phyloP scores from a whole-genome alignment of 352 stramenopile species.

The Phytophthora pinifolia region DNA sequence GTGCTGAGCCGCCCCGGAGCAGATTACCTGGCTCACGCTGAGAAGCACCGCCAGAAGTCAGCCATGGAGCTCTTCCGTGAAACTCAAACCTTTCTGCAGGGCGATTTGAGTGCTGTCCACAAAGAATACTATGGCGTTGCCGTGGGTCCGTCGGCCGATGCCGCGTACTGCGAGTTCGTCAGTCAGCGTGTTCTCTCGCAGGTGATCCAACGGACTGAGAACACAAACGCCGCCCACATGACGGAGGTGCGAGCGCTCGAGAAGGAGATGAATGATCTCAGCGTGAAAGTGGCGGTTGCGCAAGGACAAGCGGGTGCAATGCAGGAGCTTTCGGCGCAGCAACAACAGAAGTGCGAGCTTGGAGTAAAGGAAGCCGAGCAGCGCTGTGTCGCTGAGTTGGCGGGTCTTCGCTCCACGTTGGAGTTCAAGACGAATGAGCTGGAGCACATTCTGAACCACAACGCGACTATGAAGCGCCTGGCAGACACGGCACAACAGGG shows the following conservation, averaged over 20 bases:
- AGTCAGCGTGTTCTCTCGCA: constrained; percentile 70
- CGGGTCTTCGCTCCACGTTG: constrained; percentile 61
- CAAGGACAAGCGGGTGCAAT: constrained; percentile 82
- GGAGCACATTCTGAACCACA: constrained; percentile 87
- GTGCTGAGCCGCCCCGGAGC: constrained; percentile 39
- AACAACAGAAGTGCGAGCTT: constrained; percentile 78
- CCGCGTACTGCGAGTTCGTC: constrained; percentile 85
- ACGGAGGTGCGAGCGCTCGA: constrained; percentile 74
- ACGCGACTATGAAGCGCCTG: constrained; percentile 84
- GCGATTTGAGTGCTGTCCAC: constrained; percentile 50
- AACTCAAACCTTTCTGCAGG: constrained; percentile 62
- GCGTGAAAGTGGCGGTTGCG: constrained; percentile 77
- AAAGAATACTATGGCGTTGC: constrained; percentile 62
- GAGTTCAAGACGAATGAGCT: constrained; percentile 89
- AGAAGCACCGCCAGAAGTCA: constrained; percentile 50
- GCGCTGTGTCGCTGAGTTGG: constrained; percentile 67
- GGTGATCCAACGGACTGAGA: constrained; percentile 79
- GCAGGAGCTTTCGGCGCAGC: constrained; percentile 74
- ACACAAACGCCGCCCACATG: constrained; percentile 74
- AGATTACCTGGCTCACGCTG: constrained; percentile 38
- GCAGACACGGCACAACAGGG: constrained; percentile 84
- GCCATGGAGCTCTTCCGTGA: constrained; percentile 76
- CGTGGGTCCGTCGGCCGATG: constrained; percentile 73
- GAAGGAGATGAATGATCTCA: constrained; percentile 80
- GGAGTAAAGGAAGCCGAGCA: constrained; percentile 78